Base-by-base conservation (phyloP, 768 basidiomycete genomes). In the Lactarius quietus region DNA sequence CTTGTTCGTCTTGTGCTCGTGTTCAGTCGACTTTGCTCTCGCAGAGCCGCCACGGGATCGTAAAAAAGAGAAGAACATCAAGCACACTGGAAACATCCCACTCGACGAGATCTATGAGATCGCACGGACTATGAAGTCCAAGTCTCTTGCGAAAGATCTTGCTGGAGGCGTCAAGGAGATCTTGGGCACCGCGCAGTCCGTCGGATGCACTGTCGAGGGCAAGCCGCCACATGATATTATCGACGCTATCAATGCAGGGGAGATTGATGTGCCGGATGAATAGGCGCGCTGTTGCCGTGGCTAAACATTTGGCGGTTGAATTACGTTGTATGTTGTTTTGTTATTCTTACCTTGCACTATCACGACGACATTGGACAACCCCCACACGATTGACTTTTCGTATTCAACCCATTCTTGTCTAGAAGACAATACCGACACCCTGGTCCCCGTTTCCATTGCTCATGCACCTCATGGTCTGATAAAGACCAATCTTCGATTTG, bases 31-130 rank as follows among this genome's bases (percentile, higher is more conserved):
- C 48, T 20, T 20, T 10, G 6, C 23, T 59, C 31, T 10, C 55
- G 31, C 76, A 96, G 96, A 98, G 83, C 95, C 97, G 70, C 94
- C 95, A 72, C 93, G 97, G 74, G 97, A 99, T 82, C 90, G 97
- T 70, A 99, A 99, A 81, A 99, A 99, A 88, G 96, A 99, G 86
- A 99, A 99, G 85, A 99, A 98, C 85, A 97, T 99, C 83, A 98
- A 98, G 80, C 97, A 98, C 85, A 79, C 80, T 68, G 97, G 97
- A 66, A 98, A 98, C 82, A 84, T 99, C 70, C 74, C 94, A 62
- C 83, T 98, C 63, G 94, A 96, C 74, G 93, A 97, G 77, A 94
- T 99, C 74, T 78, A 92, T 75, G 89, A 94, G 70, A 95, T 98
- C 77, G 95, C 96, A 70, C 91, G 97, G 77, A 96, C 87, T 69